Evolutionary conservation across 768 basidiomycete species (phyloP).

Genomic region (Imleria badia): DNA sequence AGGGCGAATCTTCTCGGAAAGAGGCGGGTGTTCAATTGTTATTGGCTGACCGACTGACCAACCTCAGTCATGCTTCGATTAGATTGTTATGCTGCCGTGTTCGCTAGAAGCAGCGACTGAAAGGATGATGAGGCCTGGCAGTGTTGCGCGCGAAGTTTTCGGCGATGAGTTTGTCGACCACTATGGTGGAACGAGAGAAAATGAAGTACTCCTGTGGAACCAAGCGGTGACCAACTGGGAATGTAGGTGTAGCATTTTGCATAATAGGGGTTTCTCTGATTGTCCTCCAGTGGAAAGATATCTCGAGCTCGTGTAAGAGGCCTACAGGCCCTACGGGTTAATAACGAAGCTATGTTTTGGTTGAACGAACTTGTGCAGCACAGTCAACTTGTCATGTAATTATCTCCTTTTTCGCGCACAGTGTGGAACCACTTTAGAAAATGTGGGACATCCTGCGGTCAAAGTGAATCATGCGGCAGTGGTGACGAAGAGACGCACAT

Average conservation of each 20-base stretch:
- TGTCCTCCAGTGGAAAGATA: slow-evolving; percentile 71
- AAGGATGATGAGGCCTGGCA: slow-evolving; percentile 73
- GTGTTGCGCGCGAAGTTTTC: slow-evolving; percentile 84
- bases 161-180: slow-evolving; percentile 94
- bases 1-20: slow-evolving; percentile 46
- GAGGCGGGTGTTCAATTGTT: slow-evolving; percentile 48
- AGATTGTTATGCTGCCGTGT: slow-evolving; percentile 75
- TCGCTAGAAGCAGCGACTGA: slow-evolving; percentile 79
- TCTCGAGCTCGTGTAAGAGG: slow-evolving; percentile 67
- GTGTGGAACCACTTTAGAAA: slow-evolving; percentile 66
- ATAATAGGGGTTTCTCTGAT: slow-evolving; percentile 5
- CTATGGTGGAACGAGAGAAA: slow-evolving; percentile 90
- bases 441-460: slow-evolving; percentile 63
- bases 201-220: slow-evolving; percentile 86
- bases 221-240: slow-evolving; percentile 94
- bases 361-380: background rate
- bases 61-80: background rate
- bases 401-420: slow-evolving; percentile 19
- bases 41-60: background rate
- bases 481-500: background rate
- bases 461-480: slow-evolving; percentile 1
- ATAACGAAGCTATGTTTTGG: background rate
- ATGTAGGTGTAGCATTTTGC: slow-evolving; percentile 47
- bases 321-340: background rate
- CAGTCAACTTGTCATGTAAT: background rate